Conservation (phyloP, 495 filamentous ascomycete species). For the Cudoniella acicularis region DNA sequence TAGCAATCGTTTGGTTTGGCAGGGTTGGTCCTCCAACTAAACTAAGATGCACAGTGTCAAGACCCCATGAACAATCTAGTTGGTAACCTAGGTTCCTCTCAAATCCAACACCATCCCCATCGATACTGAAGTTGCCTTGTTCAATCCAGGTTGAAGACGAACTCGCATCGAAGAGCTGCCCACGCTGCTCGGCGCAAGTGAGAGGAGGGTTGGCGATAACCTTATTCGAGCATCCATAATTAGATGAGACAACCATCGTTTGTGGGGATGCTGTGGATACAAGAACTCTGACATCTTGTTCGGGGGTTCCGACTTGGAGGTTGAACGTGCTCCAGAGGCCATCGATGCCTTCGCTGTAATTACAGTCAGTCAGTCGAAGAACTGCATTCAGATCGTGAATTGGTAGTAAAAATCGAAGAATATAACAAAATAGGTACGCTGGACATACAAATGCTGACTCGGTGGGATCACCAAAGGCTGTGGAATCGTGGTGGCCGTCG, state of each 20-base stretch:
- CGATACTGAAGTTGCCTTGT: background rate
- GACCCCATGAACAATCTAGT: background rate
- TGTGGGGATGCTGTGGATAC: constrained; percentile 35
- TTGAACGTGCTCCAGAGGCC: constrained; percentile 37
- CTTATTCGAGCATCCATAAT: constrained; percentile 33
- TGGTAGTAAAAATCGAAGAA: too few species aligned
- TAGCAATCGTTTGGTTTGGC: background rate
- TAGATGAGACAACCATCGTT: constrained; percentile 36
- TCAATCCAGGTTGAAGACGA: background rate
- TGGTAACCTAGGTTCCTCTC: background rate
- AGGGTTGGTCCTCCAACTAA: background rate
- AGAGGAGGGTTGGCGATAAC: constrained; percentile 6
- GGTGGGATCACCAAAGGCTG: too few species aligned
- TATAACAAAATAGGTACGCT: too few species aligned
- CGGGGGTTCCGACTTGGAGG: constrained; percentile 32
- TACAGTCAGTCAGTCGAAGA: too few species aligned
- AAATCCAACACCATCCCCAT: background rate
- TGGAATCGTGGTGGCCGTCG: too few species aligned
- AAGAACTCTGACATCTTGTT: constrained; percentile 32
- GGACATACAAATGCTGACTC: too few species aligned
- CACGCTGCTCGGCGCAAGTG: background rate
- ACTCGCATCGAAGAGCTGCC: background rate
- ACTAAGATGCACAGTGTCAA: background rate
- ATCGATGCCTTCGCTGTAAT: constrained; percentile 36
- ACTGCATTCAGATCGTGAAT: too few species aligned